A percentile compares a stretch with the other conserved stretches of the same genome.
phyloP scores from a whole-genome alignment of 1,284 basidiomycete species.

The Puccinia horiana region DNA sequence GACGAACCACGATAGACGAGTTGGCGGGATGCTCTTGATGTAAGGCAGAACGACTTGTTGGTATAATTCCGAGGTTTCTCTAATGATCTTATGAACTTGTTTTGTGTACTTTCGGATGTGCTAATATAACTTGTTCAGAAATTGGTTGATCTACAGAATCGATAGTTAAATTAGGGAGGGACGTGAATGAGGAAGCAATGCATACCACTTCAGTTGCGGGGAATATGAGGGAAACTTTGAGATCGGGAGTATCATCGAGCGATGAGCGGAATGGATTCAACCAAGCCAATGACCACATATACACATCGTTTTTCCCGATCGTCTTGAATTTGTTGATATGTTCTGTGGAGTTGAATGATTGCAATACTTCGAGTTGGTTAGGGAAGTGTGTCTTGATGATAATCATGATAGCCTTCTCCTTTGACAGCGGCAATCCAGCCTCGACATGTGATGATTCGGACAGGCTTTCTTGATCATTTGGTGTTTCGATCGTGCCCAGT shows the following conservation, averaged over 20 bases:
- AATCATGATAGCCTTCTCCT: slow-evolving; percentile 63
- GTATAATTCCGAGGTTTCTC: slow-evolving; percentile 78
- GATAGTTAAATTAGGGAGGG: not conserved
- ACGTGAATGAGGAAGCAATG: not conserved
- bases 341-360: slow-evolving; percentile 8
- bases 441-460: too few species aligned
- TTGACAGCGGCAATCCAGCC: slow-evolving; percentile 57
- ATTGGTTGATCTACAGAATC: too few species aligned
- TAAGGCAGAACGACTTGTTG: slow-evolving; percentile 72
- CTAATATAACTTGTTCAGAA: too few species aligned
- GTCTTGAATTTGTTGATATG: slow-evolving; percentile 9
- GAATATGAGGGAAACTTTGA: slow-evolving; percentile 72
- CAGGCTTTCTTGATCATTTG: slow-evolving; percentile 51
- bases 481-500: slow-evolving; percentile 60
- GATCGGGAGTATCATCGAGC: slow-evolving; percentile 49
- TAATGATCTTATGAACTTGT: slow-evolving; percentile 72
- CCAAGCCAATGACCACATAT: slow-evolving; percentile 54
- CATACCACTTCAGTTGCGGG: slow-evolving; percentile 70
- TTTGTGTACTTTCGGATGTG: slow-evolving; percentile 70
- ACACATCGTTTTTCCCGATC: slow-evolving; percentile 55
- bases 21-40: slow-evolving; percentile 71
- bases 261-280: slow-evolving; percentile 12
- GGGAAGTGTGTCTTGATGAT: slow-evolving; percentile 66
- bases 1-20: slow-evolving; percentile 76
- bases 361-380: slow-evolving; percentile 47